phyloP scores from a whole-genome alignment of 2,329 filamentous ascomycete species.

The Madurella fahalii region DNA sequence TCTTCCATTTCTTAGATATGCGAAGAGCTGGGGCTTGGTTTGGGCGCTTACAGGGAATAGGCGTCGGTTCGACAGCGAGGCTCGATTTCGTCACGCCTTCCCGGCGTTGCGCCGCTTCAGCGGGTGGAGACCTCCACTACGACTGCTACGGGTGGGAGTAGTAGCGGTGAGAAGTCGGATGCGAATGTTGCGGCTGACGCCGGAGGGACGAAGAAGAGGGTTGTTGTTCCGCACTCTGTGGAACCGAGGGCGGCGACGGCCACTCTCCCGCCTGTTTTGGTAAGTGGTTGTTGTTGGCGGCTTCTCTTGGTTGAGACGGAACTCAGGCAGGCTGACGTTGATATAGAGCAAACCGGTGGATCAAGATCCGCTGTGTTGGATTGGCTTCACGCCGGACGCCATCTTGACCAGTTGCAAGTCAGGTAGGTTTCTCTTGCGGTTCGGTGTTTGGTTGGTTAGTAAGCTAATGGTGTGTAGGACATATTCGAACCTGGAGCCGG shows the following conservation, averaged over 20 bases:
- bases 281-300: constrained; percentile 41
- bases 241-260: constrained; percentile 81
- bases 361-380: constrained; percentile 80
- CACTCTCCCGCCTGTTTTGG: constrained; percentile 85
- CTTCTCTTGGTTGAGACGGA: background rate
- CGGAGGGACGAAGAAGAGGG: constrained; percentile 10
- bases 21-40: background rate
- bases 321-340: constrained; percentile 10
- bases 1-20: constrained; percentile 19
- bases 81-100: constrained; percentile 48
- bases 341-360: constrained; percentile 74
- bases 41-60: constrained; percentile 28
- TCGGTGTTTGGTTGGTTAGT: background rate
- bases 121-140: constrained; percentile 52
- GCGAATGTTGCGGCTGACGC: constrained; percentile 57
- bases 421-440: constrained; percentile 53
- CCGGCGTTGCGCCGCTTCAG: constrained; percentile 39
- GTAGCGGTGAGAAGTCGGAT: constrained; percentile 62
- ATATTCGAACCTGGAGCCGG: constrained; percentile 41
- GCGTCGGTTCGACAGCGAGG: constrained; percentile 54
- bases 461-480: constrained; percentile 28
- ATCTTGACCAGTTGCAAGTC: constrained; percentile 90
- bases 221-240: constrained; percentile 68
- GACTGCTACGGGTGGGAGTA: background rate
- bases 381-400: constrained; percentile 89